Base-by-base conservation (phyloP, 805 yeast genomes). In the Candida caryicola region DNA sequence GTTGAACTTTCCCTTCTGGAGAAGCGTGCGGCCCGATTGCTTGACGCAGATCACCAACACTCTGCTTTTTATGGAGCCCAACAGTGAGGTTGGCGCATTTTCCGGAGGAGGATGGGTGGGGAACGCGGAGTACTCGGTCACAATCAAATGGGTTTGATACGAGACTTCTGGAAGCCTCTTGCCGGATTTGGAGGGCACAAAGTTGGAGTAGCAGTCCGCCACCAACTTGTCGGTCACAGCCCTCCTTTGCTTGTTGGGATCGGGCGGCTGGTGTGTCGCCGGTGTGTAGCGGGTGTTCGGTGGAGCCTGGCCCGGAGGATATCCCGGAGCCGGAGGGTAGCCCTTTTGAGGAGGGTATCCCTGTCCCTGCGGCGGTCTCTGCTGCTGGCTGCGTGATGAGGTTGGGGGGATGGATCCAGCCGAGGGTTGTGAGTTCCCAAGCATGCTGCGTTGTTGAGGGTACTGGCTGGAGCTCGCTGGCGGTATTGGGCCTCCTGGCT, bases 1-100 rank as follows among this genome's bases (percentile, higher is more conserved):
- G 49, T 84, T 83, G 56, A 79, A 88, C 51, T 95, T 81, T 2
- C 95, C 96, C 60, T 91, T 90, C 57, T 89, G 96, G 9, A 90
- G 51, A 40, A 81, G 71, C 23, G 85, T 81, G 17, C 83, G 64
- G 0, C 91, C 91, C 5, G 81, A 72, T 33, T 74, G 69, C 54
- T 82, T 78, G 2, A 76, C 77, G 26, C 90, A 78, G 15, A 81
- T 59, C 9, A 77, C 74, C 42, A 85, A 60, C 4, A 83, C 64
- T 54, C 95, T 67, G 28, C 73, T 69, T 49, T 88, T 87, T 49
- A 64, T 52, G 13, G 58, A 44, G 2, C 74, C 74, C 13, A 50
- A 37, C 40, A 54, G 52, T 15, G 44, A 41, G 5, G 57, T 50
- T 67, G 85, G 59, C 64, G 74, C 18, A 60, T 62, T 41, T 55